Conservation (phyloP, 805 yeast genomes). For the Cyberlindnera maritima region DNA sequence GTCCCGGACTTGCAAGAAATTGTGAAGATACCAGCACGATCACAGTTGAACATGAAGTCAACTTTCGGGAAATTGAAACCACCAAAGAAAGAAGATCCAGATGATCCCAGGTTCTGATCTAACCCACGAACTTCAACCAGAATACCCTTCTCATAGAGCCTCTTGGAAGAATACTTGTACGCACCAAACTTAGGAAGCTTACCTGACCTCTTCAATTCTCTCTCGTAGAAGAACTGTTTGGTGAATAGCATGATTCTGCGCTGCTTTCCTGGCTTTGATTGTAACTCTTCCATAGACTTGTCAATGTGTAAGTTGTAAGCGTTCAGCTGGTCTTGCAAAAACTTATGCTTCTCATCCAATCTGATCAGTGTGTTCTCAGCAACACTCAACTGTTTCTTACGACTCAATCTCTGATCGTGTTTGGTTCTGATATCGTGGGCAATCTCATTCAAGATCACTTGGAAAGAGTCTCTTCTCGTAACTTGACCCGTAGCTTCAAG, state of each 20-base stretch:
- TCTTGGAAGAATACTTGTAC: constrained; percentile 71
- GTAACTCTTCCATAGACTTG: constrained; percentile 48
- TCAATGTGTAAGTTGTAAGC: constrained; percentile 47
- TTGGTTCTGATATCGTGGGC: constrained; percentile 73
- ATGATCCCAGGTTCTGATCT: constrained; percentile 35
- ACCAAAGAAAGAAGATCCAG: constrained; percentile 35
- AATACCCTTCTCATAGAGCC: constrained; percentile 70
- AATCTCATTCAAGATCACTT: constrained; percentile 75
- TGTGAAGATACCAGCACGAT: constrained; percentile 65
- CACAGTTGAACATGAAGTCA: constrained; percentile 73
- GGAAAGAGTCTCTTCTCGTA: constrained; percentile 68
- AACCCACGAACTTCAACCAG: constrained; percentile 58
- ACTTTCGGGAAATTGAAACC: constrained; percentile 61
- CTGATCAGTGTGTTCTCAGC: constrained; percentile 43
- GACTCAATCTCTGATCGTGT: constrained; percentile 45
- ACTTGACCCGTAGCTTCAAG: constrained; percentile 67
- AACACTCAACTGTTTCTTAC: constrained; percentile 43
- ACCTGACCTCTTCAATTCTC: constrained; percentile 65
- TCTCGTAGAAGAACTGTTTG: constrained; percentile 72
- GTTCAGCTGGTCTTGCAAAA: constrained; percentile 39
- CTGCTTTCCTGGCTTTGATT: constrained; percentile 34
- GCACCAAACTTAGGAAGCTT: constrained; percentile 74
- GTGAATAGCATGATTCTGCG: constrained; percentile 51
- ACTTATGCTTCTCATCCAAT: constrained; percentile 43
- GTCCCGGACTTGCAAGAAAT: constrained; percentile 75